phyloP scores from a whole-genome alignment of 306 rosid genomes.

The Phaseolus lunatus region DNA sequence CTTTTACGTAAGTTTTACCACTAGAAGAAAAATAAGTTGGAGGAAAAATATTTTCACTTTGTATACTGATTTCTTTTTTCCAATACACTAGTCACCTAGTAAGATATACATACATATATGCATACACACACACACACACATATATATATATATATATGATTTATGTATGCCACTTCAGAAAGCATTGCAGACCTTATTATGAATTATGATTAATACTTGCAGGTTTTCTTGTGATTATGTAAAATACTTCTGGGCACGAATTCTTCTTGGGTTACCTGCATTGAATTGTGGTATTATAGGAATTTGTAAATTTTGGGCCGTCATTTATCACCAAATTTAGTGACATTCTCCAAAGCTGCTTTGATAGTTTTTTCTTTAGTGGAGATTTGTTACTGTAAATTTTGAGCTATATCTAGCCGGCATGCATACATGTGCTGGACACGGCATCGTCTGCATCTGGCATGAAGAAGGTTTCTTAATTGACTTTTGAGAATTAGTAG shows the following conservation, averaged over 20 bases:
- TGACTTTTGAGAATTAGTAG: constrained; percentile 48
- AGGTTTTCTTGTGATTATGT: constrained; percentile 59
- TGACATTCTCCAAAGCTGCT: constrained; percentile 55
- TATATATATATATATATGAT: too few relatives aligned
- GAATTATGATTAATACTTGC: constrained; percentile 45
- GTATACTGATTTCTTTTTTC: background rate
- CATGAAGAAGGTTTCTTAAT: constrained; percentile 44
- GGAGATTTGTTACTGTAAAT: constrained; percentile 49
- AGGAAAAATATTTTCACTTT: background rate
- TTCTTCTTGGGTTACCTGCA: constrained; percentile 57
- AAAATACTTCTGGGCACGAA: constrained; percentile 55
- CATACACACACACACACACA: too few relatives aligned
- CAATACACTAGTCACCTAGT: background rate
- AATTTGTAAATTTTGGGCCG: constrained; percentile 32
- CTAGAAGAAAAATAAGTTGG: background rate
- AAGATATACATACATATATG: background rate
- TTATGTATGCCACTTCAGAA: constrained; percentile 16
- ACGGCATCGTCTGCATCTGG: constrained; percentile 49
- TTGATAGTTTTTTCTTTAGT: constrained; percentile 46
- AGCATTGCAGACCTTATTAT: constrained; percentile 28
- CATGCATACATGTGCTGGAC: constrained; percentile 53
- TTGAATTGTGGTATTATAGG: constrained; percentile 49
- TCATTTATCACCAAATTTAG: constrained; percentile 48
- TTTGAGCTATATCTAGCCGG: constrained; percentile 56
- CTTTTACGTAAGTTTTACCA: background rate